Base-by-base conservation (phyloP, 2,329 filamentous ascomycete genomes). In the Fusarium sp. region DNA sequence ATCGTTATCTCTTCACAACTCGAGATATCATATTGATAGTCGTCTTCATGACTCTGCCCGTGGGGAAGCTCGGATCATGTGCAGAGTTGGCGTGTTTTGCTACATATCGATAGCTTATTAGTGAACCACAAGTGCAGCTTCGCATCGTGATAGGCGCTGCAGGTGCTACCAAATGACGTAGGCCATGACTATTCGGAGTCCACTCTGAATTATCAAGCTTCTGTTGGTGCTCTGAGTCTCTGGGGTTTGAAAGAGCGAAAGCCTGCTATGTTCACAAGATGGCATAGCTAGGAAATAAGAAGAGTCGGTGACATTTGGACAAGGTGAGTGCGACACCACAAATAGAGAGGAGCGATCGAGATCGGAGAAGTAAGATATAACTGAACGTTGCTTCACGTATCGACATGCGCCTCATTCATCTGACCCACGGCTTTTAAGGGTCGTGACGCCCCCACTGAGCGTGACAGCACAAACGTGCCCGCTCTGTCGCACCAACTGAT, bases 81-180 rank as follows among this genome's bases (percentile, higher is more conserved):
- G 65, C 34, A 61, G 50, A 44, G 34, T 46, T 43, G 61, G 43
- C 55, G 40, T 32, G 44, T 43, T 46, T 56, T 32, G 54, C 47
- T 24, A 28, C 51, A 23, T 47, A 38, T 47, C 23, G 39, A 52
- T 44, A 42, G 54, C 40, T 57, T 36, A 30, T 54, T 43, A 51
- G 24, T 64, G 58, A 65, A 61, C 58, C 51, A 52, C 49, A 36
- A 52, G 21, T 67, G 56, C 56, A 67, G 56, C 53, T 50, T 64
- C 60, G 53, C 14, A 64, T 63, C 57, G 57, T 53, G 62, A 69
- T 69, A 58, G 56, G 62, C 62, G 66, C 47, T 56, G 62, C 46
- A 54, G 42, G 58, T 49, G 60, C 63, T 72, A 71, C 66, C 45
- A 23, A 59, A 72, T 73, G 71, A 73, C 71, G 71, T 73, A 73